Evolutionary conservation across 371 early-diverging fungal genomes (phyloP).

Genomic region (Parasitella parasitica): DNA sequence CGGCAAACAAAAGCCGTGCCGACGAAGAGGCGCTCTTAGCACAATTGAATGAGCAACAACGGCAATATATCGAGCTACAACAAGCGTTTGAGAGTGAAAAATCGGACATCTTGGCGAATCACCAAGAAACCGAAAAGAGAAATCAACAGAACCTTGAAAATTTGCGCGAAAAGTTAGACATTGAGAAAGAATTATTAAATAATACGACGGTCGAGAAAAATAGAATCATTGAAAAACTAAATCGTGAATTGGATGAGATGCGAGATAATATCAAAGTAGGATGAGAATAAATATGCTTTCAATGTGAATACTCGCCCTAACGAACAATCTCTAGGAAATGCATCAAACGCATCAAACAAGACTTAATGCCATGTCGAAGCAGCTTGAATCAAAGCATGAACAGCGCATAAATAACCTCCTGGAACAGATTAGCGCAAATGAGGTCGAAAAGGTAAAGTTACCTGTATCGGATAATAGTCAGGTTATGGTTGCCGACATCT

Average conservation of each 20-base stretch:
- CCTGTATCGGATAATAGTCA: background rate
- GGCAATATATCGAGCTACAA: background rate
- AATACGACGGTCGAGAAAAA: background rate
- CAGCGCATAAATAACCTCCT: background rate
- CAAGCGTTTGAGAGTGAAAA: conserved; percentile 10
- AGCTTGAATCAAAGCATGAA: conserved; percentile 5
- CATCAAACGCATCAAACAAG: conserved; percentile 16
- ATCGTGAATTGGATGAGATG: conserved; percentile 21
- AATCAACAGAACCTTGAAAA: conserved; percentile 8
- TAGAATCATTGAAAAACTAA: conserved; percentile 6
- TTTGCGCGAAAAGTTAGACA: conserved; percentile 6
- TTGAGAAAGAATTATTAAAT: conserved; percentile 4
- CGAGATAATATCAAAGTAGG: conserved; percentile 14
- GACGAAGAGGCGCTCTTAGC: background rate
- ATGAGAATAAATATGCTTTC: background rate
- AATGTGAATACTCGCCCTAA: background rate
- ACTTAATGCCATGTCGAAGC: conserved; percentile 13
- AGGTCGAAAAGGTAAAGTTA: background rate
- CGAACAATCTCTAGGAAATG: conserved; percentile 1
- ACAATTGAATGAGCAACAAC: background rate
- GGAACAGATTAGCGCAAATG: background rate
- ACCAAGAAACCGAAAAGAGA: conserved; percentile 3
- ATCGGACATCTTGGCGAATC: background rate
- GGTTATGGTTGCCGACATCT: background rate
- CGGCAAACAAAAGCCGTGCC: background rate